Conservation (phyloP, 2,329 filamentous ascomycete genomes). For the Neonectria punicea region DNA sequence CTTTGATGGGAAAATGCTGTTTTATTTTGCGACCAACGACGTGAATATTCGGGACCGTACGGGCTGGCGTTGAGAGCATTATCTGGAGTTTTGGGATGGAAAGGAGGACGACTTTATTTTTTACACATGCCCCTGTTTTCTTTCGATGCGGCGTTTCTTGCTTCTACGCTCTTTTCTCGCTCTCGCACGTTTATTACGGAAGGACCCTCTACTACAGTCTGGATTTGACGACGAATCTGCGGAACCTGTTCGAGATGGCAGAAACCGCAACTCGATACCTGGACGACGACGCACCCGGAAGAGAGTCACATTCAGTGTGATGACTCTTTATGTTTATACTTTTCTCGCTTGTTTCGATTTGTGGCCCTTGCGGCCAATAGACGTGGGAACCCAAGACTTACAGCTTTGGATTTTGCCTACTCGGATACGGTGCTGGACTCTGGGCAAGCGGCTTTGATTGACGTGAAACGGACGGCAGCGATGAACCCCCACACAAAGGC, state of each 20-base stretch:
- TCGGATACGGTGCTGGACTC: conserved; percentile 18
- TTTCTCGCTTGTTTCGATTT: conserved; percentile 29
- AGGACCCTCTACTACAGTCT: conserved; percentile 21
- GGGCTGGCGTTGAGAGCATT: conserved; percentile 44
- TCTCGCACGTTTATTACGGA: conserved; percentile 22
- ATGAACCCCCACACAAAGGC: conserved; percentile 13
- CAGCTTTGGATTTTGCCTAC: conserved; percentile 29
- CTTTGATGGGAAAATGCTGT: conserved; percentile 64
- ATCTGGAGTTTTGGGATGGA: conserved; percentile 39
- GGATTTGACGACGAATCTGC: conserved; percentile 23
- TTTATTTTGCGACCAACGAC: conserved; percentile 34
- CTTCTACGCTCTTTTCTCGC: conserved; percentile 27
- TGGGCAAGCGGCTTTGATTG: conserved; percentile 26
- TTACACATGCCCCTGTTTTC: conserved; percentile 36
- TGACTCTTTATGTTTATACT: conserved; percentile 36
- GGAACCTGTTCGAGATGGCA: conserved; percentile 22
- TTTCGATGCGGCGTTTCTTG: conserved; percentile 33
- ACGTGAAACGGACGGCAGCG: conserved; percentile 26
- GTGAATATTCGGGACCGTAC: conserved; percentile 36
- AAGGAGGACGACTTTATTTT: conserved; percentile 36
- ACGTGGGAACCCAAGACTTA: conserved; percentile 32
- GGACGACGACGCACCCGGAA: conserved; percentile 22
- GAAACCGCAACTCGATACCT: conserved; percentile 17
- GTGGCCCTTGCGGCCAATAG: conserved; percentile 31
- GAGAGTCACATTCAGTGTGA: conserved; percentile 29